Evolutionary conservation across 2,329 filamentous ascomycete genomes (phyloP).

Genomic region (Fusarium sp.): DNA sequence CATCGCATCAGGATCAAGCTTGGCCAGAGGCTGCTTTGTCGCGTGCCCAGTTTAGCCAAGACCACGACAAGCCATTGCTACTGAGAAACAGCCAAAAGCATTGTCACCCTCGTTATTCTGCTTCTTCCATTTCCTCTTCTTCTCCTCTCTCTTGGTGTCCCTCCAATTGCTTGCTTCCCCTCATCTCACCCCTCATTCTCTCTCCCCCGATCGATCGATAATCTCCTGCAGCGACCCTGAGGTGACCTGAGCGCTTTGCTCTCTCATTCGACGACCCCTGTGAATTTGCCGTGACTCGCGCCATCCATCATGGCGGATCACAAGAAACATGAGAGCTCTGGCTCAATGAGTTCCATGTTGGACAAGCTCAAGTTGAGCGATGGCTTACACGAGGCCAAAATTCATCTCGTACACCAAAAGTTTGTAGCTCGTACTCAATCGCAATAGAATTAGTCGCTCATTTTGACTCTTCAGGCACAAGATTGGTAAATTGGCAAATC

Average conservation of each 20-base stretch:
- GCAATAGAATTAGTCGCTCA: slow-evolving; percentile 23
- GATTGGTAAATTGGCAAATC: slow-evolving; percentile 71
- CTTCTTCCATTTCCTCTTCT: background rate
- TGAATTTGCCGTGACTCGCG: slow-evolving; percentile 10
- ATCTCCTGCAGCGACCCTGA: slow-evolving; percentile 12
- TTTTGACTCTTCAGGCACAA: slow-evolving; percentile 55
- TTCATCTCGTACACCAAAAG: slow-evolving; percentile 70
- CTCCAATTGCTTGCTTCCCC: slow-evolving; percentile 21
- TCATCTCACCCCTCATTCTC: slow-evolving; percentile 17
- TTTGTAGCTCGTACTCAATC: slow-evolving; percentile 42
- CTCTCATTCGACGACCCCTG: slow-evolving; percentile 9
- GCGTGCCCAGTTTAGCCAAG: slow-evolving; percentile 36
- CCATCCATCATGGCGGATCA: slow-evolving; percentile 49
- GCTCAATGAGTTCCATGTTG: slow-evolving; percentile 47
- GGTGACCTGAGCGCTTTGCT: slow-evolving; percentile 1
- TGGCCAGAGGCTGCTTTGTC: slow-evolving; percentile 19
- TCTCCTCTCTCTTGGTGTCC: background rate
- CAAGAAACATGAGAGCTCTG: slow-evolving; percentile 28
- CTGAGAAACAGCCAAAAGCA: slow-evolving; percentile 6
- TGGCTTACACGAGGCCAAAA: slow-evolving; percentile 69
- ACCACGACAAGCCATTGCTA: background rate
- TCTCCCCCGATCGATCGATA: background rate
- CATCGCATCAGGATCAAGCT: slow-evolving; percentile 2
- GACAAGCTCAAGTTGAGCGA: slow-evolving; percentile 62
- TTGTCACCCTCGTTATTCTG: slow-evolving; percentile 12